Conservation (phyloP, 345 rosid species). For the Citrus inodora region DNA sequence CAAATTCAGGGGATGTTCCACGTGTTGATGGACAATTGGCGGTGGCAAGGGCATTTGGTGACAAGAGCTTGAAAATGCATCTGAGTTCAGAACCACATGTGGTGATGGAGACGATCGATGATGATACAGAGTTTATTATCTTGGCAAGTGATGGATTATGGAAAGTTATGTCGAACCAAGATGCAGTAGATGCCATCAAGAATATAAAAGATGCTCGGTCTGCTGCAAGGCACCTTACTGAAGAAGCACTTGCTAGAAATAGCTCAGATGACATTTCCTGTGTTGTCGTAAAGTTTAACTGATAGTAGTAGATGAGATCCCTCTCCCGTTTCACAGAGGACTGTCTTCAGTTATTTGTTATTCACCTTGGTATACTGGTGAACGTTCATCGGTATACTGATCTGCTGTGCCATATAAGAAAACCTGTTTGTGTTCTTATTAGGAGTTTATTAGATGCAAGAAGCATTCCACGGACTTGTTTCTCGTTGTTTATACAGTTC, state of each 20-base stretch:
- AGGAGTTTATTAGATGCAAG: neutral
- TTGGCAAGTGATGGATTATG: conserved; percentile 93
- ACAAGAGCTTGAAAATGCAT: conserved; percentile 81
- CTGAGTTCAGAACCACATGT: conserved; percentile 90
- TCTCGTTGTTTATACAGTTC: neutral
- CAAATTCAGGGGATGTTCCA: conserved; percentile 77
- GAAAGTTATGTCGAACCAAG: conserved; percentile 93
- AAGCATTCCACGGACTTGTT: neutral
- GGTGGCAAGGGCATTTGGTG: conserved; percentile 94
- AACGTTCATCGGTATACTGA: neutral
- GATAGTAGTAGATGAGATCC: conserved; percentile 14
- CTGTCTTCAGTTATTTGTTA: neutral
- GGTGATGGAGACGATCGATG: conserved; percentile 43
- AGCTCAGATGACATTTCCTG: conserved; percentile 91
- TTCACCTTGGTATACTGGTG: neutral
- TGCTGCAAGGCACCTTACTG: conserved; percentile 84
- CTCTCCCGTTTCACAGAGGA: neutral
- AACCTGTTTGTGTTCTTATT: neutral
- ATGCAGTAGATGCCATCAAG: conserved; percentile 67
- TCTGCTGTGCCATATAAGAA: conserved; percentile 4
- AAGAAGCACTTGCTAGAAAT: conserved; percentile 68
- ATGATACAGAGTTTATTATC: conserved; percentile 64
- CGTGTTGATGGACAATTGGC: conserved; percentile 95
- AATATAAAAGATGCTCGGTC: conserved; percentile 66
- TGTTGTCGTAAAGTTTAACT: conserved; percentile 67